Base-by-base conservation (phyloP, 257 asterid species). In the Solanum peruvianum region DNA sequence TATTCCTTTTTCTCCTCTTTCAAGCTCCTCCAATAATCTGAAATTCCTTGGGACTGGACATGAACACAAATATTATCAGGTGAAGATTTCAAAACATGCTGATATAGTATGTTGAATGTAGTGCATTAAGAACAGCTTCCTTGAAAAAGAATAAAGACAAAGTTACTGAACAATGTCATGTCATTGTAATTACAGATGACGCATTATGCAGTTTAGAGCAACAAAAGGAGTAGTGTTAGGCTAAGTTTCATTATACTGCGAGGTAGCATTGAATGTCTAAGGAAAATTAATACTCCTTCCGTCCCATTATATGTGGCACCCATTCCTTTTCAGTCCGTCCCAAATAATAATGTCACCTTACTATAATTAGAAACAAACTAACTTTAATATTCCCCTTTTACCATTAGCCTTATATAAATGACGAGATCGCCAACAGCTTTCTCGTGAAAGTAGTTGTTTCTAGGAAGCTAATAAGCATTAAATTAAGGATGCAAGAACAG, bases 1-100 rank as follows among this genome's bases (percentile, higher is more conserved):
- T 87, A 95, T 93, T 87, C 98, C 98, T 90, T 95, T 95, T 92
- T 95, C 98, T 85, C 96, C 98, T 87, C 98, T 93, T 91, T 95
- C 98, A 84, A 95, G 95, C 91, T 95, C 98, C 82, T 95, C 98
- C 91, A 95, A 91, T 90, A 95, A 92, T 78, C 98, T 91, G 90
- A 95, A 95, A 90, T 90, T 94, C 92, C 98, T 92, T 0, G 98
- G 98, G 86, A 95, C 98, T 95, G 91, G 89, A 78, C 88, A 90
- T 11, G 75, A 85, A 88, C 23, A 70, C 66, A 86, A 18, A 72
- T 70, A 20, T 84, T 33, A 66, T 56, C 73, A 44, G 84, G 83
- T 83, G 58, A 88, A n/a, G 23, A 86, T 64, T 73, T 58, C 39
- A 44, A 39, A 66, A 80, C 25, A 86, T 20, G 84, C 31, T 86